A percentile compares a stretch with the other conserved stretches of the same genome.
Evolutionary conservation across 306 rosid genomes (phyloP).

Genomic region (Ochetophila trinervis): DNA sequence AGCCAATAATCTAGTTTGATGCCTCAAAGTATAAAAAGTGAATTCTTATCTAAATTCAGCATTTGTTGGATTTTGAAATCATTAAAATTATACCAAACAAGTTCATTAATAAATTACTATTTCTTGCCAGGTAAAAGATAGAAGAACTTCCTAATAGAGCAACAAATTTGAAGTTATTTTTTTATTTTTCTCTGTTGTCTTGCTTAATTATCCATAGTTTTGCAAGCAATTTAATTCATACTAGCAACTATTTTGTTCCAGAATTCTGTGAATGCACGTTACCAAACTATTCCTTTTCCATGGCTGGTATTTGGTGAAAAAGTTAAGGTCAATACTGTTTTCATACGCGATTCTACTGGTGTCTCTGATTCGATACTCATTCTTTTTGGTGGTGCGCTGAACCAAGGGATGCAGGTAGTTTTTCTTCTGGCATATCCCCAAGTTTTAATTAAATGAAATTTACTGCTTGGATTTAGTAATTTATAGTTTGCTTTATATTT

Average conservation of each 20-base stretch:
- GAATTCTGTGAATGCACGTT: constrained; percentile 94
- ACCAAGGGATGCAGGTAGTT: constrained; percentile 72
- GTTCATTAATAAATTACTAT: not conserved
- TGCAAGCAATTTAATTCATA: not conserved
- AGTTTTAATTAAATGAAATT: not conserved
- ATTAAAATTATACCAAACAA: not conserved
- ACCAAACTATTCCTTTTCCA: constrained; percentile 89
- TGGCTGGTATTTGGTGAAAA: constrained; percentile 98
- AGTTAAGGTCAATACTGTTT: constrained; percentile 88
- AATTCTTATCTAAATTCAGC: not conserved
- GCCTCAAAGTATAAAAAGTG: not conserved
- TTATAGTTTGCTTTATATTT: constrained; percentile 2
- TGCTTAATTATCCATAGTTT: not conserved
- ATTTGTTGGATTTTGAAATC: not conserved
- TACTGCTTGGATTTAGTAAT: constrained; percentile 22
- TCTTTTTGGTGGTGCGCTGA: constrained; percentile 78
- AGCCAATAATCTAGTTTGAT: not conserved
- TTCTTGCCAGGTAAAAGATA: not conserved
- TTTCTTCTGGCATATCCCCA: constrained; percentile 11
- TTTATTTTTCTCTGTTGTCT: not conserved
- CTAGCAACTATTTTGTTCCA: constrained; percentile 39
- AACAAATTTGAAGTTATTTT: not conserved
- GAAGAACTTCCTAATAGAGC: not conserved
- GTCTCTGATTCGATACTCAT: constrained; percentile 87
- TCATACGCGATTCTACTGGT: constrained; percentile 93